phyloP scores from a whole-genome alignment of 768 basidiomycete genomes.

The Candolleomyces aberdarensis region DNA sequence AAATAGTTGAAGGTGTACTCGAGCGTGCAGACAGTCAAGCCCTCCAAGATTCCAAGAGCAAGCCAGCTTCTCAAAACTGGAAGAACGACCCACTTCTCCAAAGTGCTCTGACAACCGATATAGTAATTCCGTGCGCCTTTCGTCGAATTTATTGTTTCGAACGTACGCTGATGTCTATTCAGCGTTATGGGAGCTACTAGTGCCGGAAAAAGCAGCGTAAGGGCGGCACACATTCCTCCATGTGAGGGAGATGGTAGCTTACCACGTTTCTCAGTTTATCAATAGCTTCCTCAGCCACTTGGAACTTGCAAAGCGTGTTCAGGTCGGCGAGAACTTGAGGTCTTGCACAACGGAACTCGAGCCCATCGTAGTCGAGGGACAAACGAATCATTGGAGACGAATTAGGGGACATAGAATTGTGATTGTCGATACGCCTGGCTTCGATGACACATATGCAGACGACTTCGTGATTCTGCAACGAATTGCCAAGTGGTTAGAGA shows the following conservation, averaged over 20 bases:
- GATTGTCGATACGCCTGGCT: conserved; percentile 24
- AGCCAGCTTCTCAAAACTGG: no score
- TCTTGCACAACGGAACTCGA: conserved; percentile 21
- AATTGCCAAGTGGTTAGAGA: conserved; percentile 22
- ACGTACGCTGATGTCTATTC: not conserved
- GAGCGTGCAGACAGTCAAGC: no score
- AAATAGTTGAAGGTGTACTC: no score
- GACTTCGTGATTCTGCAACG: conserved; percentile 22
- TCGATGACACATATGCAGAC: conserved; percentile 19
- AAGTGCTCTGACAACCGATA: conserved; percentile 7
- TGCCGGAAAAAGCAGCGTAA: conserved; percentile 28
- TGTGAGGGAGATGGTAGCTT: not conserved
- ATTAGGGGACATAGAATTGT: conserved; percentile 3
- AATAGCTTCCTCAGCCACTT: not conserved
- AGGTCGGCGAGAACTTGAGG: conserved; percentile 19
- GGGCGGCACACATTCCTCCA: not conserved
- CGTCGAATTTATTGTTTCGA: not conserved
- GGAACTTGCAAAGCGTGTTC: not conserved
- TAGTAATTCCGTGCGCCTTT: conserved; percentile 19
- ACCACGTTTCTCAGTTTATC: conserved; percentile 17
- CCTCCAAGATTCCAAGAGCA: no score
- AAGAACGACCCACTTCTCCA: not conserved
- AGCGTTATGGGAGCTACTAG: conserved; percentile 30
- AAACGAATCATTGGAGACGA: not conserved
- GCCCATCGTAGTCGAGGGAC: conserved; percentile 4